A percentile compares a stretch with the other conserved stretches of the same genome.
Conservation (phyloP, 768 basidiomycete species). For the Tylopilus sp. region DNA sequence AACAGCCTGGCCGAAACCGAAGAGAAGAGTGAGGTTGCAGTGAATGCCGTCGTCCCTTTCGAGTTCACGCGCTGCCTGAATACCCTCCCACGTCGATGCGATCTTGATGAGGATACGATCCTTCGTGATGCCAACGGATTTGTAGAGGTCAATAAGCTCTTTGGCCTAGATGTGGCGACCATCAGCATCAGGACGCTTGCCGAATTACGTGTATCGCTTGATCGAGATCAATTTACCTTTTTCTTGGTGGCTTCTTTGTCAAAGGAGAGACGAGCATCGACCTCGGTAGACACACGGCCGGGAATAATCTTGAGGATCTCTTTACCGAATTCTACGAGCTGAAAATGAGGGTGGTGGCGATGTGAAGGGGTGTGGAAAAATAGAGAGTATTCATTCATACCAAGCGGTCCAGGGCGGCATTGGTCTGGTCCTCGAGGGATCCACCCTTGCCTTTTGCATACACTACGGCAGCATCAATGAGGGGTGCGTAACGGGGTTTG, state of each 20-base stretch:
- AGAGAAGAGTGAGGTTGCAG: constrained; percentile 98
- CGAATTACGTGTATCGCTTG: constrained; percentile 22
- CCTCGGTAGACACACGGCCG: constrained; percentile 98
- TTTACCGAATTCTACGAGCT: constrained; percentile 98
- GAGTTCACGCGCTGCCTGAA: constrained; percentile 96
- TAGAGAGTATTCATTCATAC: constrained; percentile 44
- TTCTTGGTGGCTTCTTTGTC: constrained; percentile 90
- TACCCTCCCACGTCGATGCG: constrained; percentile 99
- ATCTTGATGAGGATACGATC: constrained; percentile 99
- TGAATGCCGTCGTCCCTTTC: constrained; percentile 92
- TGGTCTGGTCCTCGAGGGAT: constrained; percentile 67
- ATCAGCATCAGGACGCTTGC: constrained; percentile 5
- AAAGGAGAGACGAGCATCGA: constrained; percentile 96
- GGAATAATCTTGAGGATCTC: constrained; percentile 95
- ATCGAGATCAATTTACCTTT: constrained; percentile 50
- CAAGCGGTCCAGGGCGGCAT: constrained; percentile 84
- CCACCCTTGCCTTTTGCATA: constrained; percentile 82
- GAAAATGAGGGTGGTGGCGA: constrained; percentile 15
- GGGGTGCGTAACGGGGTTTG: constrained; percentile 78
- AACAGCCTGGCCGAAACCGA: constrained; percentile 98
- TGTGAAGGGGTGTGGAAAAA: constrained; percentile 8
- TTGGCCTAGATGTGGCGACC: constrained; percentile 47
- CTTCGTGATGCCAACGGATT: constrained; percentile 88
- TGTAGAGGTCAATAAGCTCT: constrained; percentile 90
- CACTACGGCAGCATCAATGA: constrained; percentile 73